These are phyloP conservation scores for Cymodocea nodosa DNA, from an alignment of 116 monocot species.

Conservation along the genomic window DNA sequence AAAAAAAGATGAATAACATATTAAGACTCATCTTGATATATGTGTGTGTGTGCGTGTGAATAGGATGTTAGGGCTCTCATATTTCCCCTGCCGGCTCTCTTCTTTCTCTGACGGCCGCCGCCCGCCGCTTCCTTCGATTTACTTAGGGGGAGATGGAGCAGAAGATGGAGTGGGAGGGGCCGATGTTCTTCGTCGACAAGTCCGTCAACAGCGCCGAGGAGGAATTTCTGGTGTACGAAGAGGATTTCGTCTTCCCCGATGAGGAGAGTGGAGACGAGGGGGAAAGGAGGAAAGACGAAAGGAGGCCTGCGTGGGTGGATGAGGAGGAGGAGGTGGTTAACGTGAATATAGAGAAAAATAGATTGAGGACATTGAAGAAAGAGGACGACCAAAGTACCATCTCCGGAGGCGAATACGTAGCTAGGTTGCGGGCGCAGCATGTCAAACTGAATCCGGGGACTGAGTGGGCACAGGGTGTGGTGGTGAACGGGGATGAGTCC, in stretches of 20 bases:
- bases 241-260: constrained; percentile 7
- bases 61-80: too few relatives aligned
- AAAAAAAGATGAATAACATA: too few relatives aligned
- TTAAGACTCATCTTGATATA: too few relatives aligned
- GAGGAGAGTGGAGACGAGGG: not conserved
- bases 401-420: constrained; percentile 47
- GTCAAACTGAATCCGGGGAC: constrained; percentile 62
- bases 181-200: constrained; percentile 35
- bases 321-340: constrained; percentile 46
- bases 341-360: constrained; percentile 37
- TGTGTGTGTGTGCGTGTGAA: too few relatives aligned
- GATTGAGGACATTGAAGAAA: constrained; percentile 65
- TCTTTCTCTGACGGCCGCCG: too few relatives aligned
- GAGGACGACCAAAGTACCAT: constrained; percentile 39
- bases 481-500: constrained; percentile 6
- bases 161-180: not conserved
- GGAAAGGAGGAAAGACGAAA: constrained; percentile 10
- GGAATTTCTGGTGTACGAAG: constrained; percentile 19
- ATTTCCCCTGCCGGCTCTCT: too few relatives aligned
- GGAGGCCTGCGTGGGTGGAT: constrained; percentile 64
- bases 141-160: too few relatives aligned
- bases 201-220: constrained; percentile 20
- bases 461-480: constrained; percentile 49
- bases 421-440: constrained; percentile 59
- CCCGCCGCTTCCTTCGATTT: too few relatives aligned